Conservation (phyloP, 164 flowering plant genomes). For the Pachysandra terminalis region DNA sequence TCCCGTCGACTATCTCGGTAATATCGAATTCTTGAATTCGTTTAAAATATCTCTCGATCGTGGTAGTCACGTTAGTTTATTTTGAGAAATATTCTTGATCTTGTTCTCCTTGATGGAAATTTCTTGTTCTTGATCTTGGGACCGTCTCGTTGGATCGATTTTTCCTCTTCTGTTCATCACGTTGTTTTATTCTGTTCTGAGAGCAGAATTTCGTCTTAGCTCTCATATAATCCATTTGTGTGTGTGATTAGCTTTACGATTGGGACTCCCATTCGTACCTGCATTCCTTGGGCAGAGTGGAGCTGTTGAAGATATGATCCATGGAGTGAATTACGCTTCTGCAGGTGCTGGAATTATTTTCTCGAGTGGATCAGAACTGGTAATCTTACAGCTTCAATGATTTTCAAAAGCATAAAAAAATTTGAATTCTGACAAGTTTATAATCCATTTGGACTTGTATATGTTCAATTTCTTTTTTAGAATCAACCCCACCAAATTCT, state of each 20-base stretch:
- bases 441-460: no score
- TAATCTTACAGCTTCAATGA: slow-evolving; percentile 16
- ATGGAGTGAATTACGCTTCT: slow-evolving; percentile 89
- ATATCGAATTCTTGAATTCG: background rate
- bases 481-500: no score
- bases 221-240: slow-evolving; percentile 1
- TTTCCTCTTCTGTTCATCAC: no score
- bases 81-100: background rate
- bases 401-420: background rate
- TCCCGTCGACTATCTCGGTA: slow-evolving; percentile 90
- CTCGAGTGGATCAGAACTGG: slow-evolving; percentile 88
- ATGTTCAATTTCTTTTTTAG: no score
- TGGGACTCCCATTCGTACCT: slow-evolving; percentile 87
- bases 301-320: slow-evolving; percentile 58
- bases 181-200: background rate
- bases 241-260: slow-evolving; percentile 51
- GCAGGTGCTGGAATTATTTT: slow-evolving; percentile 89
- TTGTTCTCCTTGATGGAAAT: background rate
- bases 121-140: no score
- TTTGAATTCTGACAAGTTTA: no score
- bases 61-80: background rate
- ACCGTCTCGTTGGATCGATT: no score
- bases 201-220: no score
- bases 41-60: slow-evolving; percentile 7
- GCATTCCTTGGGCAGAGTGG: slow-evolving; percentile 70